Evolutionary conservation across 1,284 basidiomycete species (phyloP).

Genomic region (Volvariella volvacea): DNA sequence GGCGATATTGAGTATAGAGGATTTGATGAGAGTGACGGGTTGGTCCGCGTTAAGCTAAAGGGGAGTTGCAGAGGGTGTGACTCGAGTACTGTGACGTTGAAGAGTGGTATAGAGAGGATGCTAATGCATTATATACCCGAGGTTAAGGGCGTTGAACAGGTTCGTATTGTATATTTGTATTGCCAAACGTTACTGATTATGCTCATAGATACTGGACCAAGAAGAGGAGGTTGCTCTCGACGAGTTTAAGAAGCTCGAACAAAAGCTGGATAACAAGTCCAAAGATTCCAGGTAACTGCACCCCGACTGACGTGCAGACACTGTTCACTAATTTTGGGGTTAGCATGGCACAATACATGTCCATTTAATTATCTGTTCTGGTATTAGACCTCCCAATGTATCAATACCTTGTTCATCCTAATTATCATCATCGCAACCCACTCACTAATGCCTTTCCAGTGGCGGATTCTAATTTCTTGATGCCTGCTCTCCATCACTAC

Average conservation of each 20-base stretch:
- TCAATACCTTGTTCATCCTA: slow-evolving; percentile 2
- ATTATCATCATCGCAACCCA: background rate
- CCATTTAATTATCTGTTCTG: slow-evolving; percentile 27
- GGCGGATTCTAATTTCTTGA: too few relatives aligned
- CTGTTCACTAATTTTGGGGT: slow-evolving; percentile 4
- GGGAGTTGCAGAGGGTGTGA: slow-evolving; percentile 95
- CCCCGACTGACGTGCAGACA: slow-evolving; percentile 5
- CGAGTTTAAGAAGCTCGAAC: slow-evolving; percentile 91
- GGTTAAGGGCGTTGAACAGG: slow-evolving; percentile 96
- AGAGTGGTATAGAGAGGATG: slow-evolving; percentile 97
- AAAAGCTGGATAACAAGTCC: slow-evolving; percentile 50
- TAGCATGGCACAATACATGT: slow-evolving; percentile 77
- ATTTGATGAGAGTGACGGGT: slow-evolving; percentile 55
- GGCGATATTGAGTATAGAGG: slow-evolving; percentile 85
- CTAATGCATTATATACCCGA: slow-evolving; percentile 99
- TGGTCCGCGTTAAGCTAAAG: slow-evolving; percentile 88
- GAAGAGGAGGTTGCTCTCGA: slow-evolving; percentile 86
- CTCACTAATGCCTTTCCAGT: background rate
- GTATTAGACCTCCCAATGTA: slow-evolving; percentile 1
- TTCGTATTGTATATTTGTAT: slow-evolving; percentile 27
- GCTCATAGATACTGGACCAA: slow-evolving; percentile 71
- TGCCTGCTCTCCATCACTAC: too few relatives aligned
- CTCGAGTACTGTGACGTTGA: slow-evolving; percentile 90
- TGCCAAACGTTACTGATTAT: slow-evolving; percentile 1
- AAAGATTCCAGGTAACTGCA: slow-evolving; percentile 33